Evolutionary conservation across 2,329 filamentous ascomycete species (phyloP), one percentile per base, ranked within the genome.

Genomic region (Nigrospora sphaerica): DNA sequence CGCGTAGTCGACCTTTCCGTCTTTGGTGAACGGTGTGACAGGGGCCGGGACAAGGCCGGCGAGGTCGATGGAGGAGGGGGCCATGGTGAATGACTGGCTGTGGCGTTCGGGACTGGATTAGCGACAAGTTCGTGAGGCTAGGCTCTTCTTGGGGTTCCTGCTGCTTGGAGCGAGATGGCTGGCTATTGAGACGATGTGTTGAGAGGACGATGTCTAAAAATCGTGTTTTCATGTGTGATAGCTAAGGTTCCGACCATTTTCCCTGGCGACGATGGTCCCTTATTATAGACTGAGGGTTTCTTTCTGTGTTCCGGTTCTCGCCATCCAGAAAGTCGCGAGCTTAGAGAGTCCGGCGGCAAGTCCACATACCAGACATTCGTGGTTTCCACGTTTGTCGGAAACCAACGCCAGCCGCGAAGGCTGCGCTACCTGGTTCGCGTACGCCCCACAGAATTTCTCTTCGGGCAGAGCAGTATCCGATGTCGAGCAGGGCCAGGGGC

Each of bases 41-140:
- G 73, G 73, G 34, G 72, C 73, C 40, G 72, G 74, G 18, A 70
- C 70, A 43, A 76, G 68, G 44, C 73, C 72, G 43, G 67, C 65
- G 48, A 76, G 67, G 60, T 75, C 70, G 52, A 75, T 49, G 39
- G 45, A 38, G 12, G 44, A 45, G 32, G 44, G 41, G 36, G 58
- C 52, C 62, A 63, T 63, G 31, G 32, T 47, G 45, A 12, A 17
- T 42, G 16, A 3, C 12, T 19, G 40, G 18, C 14, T 19, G 23
- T 32, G 16, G 13, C 11, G 17, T 39, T 11, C 6, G 13, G 16
- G 12, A 12, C 12, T 40, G 12, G 10, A n/a, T 0, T 16, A 33
- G 46, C 6, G 51, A 49, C 18, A 39, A 1, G 12, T 6, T 40
- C 13, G 32, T 28, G 4, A 6, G 3, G 14, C 19, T 23, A 12